Evolutionary conservation across 257 asterid genomes (phyloP), one percentile per base, ranked within the genome.

Genomic region (Penstemon barbatus): DNA sequence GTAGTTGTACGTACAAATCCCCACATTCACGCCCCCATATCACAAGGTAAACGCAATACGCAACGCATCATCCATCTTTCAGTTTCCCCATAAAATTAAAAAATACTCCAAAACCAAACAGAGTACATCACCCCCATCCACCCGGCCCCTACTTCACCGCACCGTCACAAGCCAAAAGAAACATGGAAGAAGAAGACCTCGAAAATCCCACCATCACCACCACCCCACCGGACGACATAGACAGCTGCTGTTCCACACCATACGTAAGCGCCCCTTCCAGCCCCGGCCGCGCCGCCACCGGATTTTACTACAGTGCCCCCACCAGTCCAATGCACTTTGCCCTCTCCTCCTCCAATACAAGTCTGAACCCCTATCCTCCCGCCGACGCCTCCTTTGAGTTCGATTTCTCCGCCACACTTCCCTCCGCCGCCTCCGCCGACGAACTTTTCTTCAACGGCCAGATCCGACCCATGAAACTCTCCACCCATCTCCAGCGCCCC

Each of bases 191-290:
- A 13, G 73, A 75, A 52, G 73, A 65, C 69, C 76, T 75, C 72
- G 74, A 71, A 61, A 68, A 57, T 73, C 71, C 78, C 81, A 61
- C 78, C 69, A 25, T 81, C 78, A 5, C 78, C 69, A 25, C 82
- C 78, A 5, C 70, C 74, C 66, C 52, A 2, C 66, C 61, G 12
- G 95, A 87, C 71, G 89, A 83, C 40, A 69, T 77, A 3, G 94
- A 89, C 71, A 87, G 96, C 78, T 74, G 87, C 70, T 87, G 96
- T 74, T 92, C 98, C 63, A 92, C 98, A 8, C 98, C 98, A 8
- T 92, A 84, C 74, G 98, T 89, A 18, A 87, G 96, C 52, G 98
- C 98, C 7, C 98, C 98, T 4, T 89, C 97, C 15, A 87, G 96
- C 71, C 98, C 98, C 5, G 82, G 89, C 71, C 96, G 88, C 46